Conservation (phyloP, 805 yeast species). For the Teunomyces barrocoloradensis region DNA sequence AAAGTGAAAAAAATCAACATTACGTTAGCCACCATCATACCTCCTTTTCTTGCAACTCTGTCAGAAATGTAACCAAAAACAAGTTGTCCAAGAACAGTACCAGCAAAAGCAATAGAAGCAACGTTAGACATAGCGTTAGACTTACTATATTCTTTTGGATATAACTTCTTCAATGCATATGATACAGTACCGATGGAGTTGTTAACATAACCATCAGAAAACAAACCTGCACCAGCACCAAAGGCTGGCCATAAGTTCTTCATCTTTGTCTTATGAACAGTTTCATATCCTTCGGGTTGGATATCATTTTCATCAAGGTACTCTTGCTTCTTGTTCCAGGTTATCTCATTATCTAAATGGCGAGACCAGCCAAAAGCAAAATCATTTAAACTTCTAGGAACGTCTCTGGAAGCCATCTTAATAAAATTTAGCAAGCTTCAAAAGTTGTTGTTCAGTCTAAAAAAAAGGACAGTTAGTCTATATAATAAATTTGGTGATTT, state of each 20-base stretch:
- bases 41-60: constrained; percentile 72
- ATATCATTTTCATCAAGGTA: constrained; percentile 15
- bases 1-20: constrained; percentile 77
- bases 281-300: constrained; percentile 7
- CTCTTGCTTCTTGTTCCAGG: constrained; percentile 28
- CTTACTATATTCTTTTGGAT: constrained; percentile 57
- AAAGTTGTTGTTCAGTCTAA: background rate
- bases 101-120: constrained; percentile 85
- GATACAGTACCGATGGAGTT: constrained; percentile 78
- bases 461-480: background rate
- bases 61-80: constrained; percentile 80
- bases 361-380: constrained; percentile 42
- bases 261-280: constrained; percentile 14
- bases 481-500: background rate
- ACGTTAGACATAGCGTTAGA: constrained; percentile 78
- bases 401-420: constrained; percentile 41
- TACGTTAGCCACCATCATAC: constrained; percentile 76
- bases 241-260: constrained; percentile 31
- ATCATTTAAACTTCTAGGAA: constrained; percentile 43
- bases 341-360: constrained; percentile 43
- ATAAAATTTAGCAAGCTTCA: background rate
- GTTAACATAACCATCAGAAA: constrained; percentile 91
- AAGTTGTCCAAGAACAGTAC: constrained; percentile 86
- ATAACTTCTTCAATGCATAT: constrained; percentile 63
- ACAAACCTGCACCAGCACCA: constrained; percentile 83